Conservation (phyloP, 148 eudicot genomes). For the Rhododendron ovatum region DNA sequence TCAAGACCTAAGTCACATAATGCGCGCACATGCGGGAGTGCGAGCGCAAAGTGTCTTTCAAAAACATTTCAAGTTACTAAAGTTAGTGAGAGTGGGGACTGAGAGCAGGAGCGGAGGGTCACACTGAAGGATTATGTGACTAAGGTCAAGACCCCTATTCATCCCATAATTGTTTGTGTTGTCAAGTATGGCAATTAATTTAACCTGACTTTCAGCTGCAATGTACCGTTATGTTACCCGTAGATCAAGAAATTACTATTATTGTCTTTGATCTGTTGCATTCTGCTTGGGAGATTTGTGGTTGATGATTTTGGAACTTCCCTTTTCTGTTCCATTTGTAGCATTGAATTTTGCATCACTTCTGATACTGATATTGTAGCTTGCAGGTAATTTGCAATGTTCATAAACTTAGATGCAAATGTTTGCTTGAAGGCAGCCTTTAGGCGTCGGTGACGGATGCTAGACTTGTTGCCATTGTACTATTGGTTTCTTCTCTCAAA, state of each 20-base stretch:
- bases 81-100: no score
- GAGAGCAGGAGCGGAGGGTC: no score
- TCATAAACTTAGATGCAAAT: background rate
- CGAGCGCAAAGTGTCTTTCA: no score
- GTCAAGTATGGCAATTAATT: background rate
- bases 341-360: background rate
- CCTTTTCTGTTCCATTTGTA: background rate
- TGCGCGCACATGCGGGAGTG: no score
- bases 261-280: background rate
- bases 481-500: background rate
- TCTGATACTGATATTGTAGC: background rate
- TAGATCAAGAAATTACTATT: background rate
- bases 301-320: background rate
- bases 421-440: background rate
- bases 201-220: background rate
- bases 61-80: no score
- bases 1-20: no score
- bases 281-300: background rate
- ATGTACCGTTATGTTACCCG: background rate
- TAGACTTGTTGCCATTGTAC: background rate
- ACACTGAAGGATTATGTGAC: no score
- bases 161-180: background rate
- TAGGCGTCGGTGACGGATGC: slow-evolving; percentile 10
- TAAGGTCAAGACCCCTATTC: background rate
- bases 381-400: slow-evolving; percentile 8